Evolutionary conservation across 78 protist genomes (phyloP).

Genomic region (Anaeramoeba flamelloides): DNA sequence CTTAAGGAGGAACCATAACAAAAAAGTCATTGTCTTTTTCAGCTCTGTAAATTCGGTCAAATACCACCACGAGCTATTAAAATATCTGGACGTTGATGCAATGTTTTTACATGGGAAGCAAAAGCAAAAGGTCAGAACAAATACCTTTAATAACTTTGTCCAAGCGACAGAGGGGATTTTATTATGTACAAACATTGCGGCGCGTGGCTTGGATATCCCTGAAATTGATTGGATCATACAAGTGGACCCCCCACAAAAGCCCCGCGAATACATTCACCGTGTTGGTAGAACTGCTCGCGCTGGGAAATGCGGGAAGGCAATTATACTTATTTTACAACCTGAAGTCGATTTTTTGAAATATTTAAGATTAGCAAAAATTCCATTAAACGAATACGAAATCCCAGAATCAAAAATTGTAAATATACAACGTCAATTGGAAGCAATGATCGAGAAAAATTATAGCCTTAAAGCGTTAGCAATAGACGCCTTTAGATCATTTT

Average conservation of each 20-base stretch:
- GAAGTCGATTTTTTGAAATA: not conserved
- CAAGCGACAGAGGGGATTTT: not conserved
- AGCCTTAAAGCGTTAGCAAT: no score
- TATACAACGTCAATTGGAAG: not conserved
- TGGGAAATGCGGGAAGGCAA: not conserved
- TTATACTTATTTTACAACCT: not conserved
- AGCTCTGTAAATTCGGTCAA: not conserved
- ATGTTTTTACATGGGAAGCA: conserved; percentile 1
- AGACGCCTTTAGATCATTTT: no score
- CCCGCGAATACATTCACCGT: not conserved
- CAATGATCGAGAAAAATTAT: not conserved
- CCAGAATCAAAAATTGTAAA: not conserved
- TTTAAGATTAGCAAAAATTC: not conserved
- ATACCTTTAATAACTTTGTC: not conserved
- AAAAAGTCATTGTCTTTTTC: not conserved
- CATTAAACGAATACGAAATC: not conserved
- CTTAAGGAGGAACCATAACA: not conserved
- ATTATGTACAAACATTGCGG: not conserved
- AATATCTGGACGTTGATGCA: not conserved
- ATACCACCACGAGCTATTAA: not conserved
- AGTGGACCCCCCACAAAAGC: no score
- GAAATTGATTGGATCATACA: no score
- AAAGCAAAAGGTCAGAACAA: not conserved
- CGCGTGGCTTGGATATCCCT: no score
- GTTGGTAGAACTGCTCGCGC: not conserved